Base-by-base conservation (phyloP, 1,284 basidiomycete species). In the Ustilago loliicola region DNA sequence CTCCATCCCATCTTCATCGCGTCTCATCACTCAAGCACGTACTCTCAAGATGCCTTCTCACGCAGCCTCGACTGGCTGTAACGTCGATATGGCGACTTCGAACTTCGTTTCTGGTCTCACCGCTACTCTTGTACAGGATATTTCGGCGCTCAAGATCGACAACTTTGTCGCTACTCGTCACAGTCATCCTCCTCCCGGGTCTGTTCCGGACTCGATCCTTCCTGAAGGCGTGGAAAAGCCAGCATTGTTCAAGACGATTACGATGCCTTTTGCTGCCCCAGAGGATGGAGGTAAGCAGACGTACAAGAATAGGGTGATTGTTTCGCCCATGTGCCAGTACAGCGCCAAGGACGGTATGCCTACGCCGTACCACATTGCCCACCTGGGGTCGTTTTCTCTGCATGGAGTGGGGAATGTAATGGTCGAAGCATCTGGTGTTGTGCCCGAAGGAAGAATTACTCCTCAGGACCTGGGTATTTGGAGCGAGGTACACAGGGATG, bases 361-460 rank as follows among this genome's bases (percentile, higher is more conserved):
- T 7, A 73, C 81, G 2, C 83, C 82, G 2, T 86, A 80, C 63
- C 84, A 86, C 50, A 66, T 86, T 25, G 83, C 78, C 13, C 84
- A 86, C 54, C 75, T 81, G 7, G 84, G 83, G 19, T 72, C 77
- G 6, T 85, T 84, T 61, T 83, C 84, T 1, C 63, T 86, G 32
- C 84, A 83, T 67, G 84, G 84, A n/a, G 82, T 63, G 11, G 83
- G 83, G 10, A 77, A 72, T 30, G 72, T 85, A 34, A 79, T 84
- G 64, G 80, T 84, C 17, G 84, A 86, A 57, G 83, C 84, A 2
- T 61, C 71, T 4, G 80, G 69, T 29, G 91, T 94, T 17, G 87
- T 91, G 0, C 91, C 93, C 0, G 92, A 94, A 85, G 94, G 93
- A 2, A 89, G 94, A 38, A 92, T 93, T 73, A 90, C 91, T 0